Conservation (phyloP, 2,329 filamentous ascomycete species). For the Sphaerulina vaccinii region DNA sequence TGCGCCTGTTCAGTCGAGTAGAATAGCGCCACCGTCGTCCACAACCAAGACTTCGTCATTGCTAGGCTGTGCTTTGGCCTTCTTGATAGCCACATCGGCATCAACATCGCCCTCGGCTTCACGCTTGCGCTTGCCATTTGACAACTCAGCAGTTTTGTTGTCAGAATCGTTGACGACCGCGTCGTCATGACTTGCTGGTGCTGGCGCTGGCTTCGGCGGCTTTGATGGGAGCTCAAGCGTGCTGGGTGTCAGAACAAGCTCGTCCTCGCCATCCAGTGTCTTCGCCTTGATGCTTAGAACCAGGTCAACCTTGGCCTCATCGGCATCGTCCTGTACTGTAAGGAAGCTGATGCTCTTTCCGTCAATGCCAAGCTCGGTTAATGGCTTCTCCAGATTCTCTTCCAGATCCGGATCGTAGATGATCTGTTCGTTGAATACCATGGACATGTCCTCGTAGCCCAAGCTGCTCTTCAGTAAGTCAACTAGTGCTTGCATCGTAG, state of each 20-base stretch:
- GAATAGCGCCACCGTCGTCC: conserved; percentile 34
- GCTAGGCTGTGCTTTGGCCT: conserved; percentile 28
- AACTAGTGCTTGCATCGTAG: conserved; percentile 77
- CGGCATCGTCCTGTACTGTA: conserved; percentile 79
- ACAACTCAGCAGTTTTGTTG: conserved; percentile 7
- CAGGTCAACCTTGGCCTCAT: conserved; percentile 78
- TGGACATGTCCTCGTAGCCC: conserved; percentile 73
- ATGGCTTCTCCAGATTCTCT: conserved; percentile 77
- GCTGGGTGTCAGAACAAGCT: conserved; percentile 22
- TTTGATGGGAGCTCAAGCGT: conserved; percentile 24
- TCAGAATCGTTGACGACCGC: not conserved
- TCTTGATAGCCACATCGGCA: conserved; percentile 21
- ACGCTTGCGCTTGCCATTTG: conserved; percentile 31
- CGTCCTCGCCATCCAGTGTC: conserved; percentile 12
- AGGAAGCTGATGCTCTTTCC: conserved; percentile 65
- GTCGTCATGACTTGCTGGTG: conserved; percentile 22
- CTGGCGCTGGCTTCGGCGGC: conserved; percentile 19
- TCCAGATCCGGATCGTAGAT: conserved; percentile 88
- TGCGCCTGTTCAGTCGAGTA: conserved; percentile 30
- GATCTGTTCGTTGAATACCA: conserved; percentile 67
- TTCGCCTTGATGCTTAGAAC: conserved; percentile 51
- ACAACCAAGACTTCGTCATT: conserved; percentile 25
- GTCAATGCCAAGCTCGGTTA: conserved; percentile 73
- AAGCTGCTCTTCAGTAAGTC: conserved; percentile 70
- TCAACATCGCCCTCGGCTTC: conserved; percentile 30